Evolutionary conservation across 176 grass and related monocot genomes (phyloP).

Genomic region (Leersia perrieri): DNA sequence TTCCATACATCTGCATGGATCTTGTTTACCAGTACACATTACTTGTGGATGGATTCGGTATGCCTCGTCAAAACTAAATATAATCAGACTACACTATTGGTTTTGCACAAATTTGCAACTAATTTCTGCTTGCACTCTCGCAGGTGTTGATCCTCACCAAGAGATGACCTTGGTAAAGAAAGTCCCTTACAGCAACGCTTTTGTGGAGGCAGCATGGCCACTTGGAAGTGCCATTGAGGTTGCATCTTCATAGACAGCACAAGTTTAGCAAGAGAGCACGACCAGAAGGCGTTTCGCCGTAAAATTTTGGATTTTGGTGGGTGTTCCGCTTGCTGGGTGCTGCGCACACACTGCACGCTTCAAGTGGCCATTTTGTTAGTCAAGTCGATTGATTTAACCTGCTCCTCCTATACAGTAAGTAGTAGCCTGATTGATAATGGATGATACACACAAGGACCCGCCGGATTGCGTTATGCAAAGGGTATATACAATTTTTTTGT

Average conservation of each 20-base stretch:
- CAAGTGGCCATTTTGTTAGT: conserved; percentile 30
- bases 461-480: conserved; percentile 24
- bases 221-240: conserved; percentile 96
- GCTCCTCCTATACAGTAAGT: background rate
- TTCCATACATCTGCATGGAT: conserved; percentile 96
- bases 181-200: conserved; percentile 68
- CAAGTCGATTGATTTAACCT: conserved; percentile 10
- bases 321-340: background rate
- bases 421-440: conserved; percentile 25
- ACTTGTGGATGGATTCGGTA: conserved; percentile 91
- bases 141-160: conserved; percentile 71
- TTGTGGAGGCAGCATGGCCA: conserved; percentile 91
- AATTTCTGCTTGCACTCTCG: background rate
- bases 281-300: background rate
- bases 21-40: conserved; percentile 94
- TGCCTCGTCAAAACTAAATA: conserved; percentile 4
- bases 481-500: conserved; percentile 30
- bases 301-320: conserved; percentile 30
- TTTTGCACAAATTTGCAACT: background rate
- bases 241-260: conserved; percentile 67
- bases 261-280: conserved; percentile 13
- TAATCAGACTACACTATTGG: background rate
- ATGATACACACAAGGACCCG: conserved; percentile 18
- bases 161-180: conserved; percentile 97
- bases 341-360: background rate